These are phyloP conservation scores for Potentilla sterilis DNA, from an alignment of 306 rosid species.

Conservation along the genomic window DNA sequence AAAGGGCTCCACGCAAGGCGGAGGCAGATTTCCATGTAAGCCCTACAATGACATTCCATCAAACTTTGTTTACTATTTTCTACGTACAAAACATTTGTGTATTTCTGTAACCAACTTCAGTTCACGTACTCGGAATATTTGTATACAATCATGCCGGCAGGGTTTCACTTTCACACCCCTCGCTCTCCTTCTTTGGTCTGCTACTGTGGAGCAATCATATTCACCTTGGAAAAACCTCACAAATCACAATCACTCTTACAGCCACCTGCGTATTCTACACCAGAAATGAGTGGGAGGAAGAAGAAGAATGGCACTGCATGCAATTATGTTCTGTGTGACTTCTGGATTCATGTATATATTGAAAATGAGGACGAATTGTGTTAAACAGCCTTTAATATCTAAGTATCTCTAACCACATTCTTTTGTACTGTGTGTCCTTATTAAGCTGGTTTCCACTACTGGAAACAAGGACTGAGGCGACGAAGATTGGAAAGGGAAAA, in stretches of 20 bases:
- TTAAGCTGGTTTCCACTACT: background rate
- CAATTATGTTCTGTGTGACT: background rate
- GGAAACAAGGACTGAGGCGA: too few species aligned
- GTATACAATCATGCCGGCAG: constrained; percentile 41
- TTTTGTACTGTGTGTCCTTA: too few species aligned
- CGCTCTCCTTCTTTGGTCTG: constrained; percentile 24
- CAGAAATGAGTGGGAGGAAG: background rate
- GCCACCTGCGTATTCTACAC: background rate
- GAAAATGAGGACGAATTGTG: background rate
- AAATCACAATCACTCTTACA: constrained; percentile 11
- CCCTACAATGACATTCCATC: constrained; percentile 84
- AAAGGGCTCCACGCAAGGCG: constrained; percentile 44
- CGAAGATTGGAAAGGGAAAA: too few species aligned
- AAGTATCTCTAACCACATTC: too few species aligned
- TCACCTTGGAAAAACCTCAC: constrained; percentile 9
- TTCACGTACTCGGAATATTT: constrained; percentile 26
- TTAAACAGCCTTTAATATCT: too few species aligned
- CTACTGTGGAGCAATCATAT: background rate
- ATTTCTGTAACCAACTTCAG: constrained; percentile 49
- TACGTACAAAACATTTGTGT: constrained; percentile 59
- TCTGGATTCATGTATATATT: background rate
- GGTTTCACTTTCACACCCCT: constrained; percentile 35
- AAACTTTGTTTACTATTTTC: constrained; percentile 52
- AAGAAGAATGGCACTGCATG: background rate
- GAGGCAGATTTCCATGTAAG: constrained; percentile 66